These are phyloP conservation scores for Paulownia fortunei DNA, from an alignment of 257 asterid species.

Conservation along the genomic window DNA sequence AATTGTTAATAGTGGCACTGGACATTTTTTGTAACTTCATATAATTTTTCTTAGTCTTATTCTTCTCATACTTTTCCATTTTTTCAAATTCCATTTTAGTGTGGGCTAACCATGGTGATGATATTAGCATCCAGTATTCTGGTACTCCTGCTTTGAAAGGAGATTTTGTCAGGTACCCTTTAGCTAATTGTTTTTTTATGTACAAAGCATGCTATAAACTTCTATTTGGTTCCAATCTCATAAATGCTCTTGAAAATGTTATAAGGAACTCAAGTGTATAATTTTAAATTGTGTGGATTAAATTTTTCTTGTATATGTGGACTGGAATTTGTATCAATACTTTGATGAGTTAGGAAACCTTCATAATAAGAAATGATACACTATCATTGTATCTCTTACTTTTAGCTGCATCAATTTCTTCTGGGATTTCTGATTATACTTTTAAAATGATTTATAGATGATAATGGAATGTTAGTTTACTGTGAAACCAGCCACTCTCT, in stretches of 20 bases:
- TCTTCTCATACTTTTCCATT: slow-evolving; percentile 25
- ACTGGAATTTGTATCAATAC: background rate
- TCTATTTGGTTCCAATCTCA: background rate
- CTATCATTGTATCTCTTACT: background rate
- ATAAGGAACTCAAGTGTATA: background rate
- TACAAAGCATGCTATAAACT: background rate
- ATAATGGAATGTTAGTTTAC: too few relatives aligned
- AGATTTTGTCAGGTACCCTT: slow-evolving; percentile 77
- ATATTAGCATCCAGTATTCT: slow-evolving; percentile 88
- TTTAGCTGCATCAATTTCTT: background rate
- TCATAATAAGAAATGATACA: background rate
- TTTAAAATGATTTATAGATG: too few relatives aligned
- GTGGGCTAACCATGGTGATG: slow-evolving; percentile 99
- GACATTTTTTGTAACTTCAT: background rate
- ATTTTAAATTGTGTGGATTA: background rate
- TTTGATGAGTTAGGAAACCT: background rate
- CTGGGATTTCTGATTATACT: background rate
- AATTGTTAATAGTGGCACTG: background rate
- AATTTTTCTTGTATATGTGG: background rate
- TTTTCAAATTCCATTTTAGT: slow-evolving; percentile 48
- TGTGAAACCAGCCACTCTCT: too few relatives aligned
- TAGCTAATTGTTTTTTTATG: slow-evolving; percentile 1
- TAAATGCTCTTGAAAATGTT: background rate
- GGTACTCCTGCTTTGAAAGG: slow-evolving; percentile 96
- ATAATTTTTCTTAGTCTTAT: background rate